These are phyloP conservation scores for Dioscorea alata DNA, from an alignment of 106 monocot genomes.

Conservation along the genomic window DNA sequence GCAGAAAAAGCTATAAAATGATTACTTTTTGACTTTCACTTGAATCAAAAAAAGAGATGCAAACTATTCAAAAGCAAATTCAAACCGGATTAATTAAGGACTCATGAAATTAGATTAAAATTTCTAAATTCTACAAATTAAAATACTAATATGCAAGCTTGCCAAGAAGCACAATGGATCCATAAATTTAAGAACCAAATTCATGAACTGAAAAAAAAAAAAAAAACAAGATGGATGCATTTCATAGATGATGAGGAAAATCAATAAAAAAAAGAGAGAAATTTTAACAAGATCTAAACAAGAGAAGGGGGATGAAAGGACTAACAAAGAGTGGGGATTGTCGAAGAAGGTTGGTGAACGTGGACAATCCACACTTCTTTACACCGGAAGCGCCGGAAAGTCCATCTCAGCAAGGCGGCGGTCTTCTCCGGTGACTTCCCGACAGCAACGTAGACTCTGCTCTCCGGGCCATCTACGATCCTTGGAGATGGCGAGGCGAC, in stretches of 20 bases:
- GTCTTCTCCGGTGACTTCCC: conserved; percentile 75
- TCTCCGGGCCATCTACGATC: background rate
- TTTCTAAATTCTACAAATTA: background rate
- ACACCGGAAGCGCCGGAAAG: conserved; percentile 47
- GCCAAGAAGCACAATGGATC: background rate
- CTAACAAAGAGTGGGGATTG: conserved; percentile 67
- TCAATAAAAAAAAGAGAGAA: background rate
- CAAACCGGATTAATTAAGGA: background rate
- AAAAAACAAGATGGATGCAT: background rate
- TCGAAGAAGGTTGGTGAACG: conserved; percentile 66
- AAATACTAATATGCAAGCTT: background rate
- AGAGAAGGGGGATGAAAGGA: background rate
- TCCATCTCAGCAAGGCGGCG: conserved; percentile 45
- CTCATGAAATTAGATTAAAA: background rate
- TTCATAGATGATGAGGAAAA: background rate
- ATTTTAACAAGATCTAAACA: background rate
- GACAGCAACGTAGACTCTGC: conserved; percentile 57
- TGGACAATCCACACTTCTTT: conserved; percentile 55
- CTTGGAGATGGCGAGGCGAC: background rate
- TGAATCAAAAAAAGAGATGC: background rate
- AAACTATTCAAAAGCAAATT: background rate
- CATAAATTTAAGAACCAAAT: background rate
- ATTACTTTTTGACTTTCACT: background rate
- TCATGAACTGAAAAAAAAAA: background rate
- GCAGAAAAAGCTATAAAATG: background rate